A percentile compares a stretch with the other conserved stretches of the same genome.
phyloP scores from a whole-genome alignment of 371 early-diverging fungal species.

The Gilbertella persicaria region DNA sequence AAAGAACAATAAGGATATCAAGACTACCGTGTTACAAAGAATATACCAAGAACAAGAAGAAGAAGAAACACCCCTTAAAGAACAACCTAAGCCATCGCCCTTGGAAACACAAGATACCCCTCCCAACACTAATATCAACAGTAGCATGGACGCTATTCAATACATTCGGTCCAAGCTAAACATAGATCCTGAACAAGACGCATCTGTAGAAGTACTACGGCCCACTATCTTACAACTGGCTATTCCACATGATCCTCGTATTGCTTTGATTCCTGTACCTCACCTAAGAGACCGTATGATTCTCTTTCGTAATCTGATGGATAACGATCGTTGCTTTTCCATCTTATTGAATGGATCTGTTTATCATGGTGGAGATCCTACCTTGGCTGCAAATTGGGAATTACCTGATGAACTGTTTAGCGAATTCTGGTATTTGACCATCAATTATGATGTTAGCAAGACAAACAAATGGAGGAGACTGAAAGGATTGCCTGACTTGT shows the following conservation, averaged over 20 bases:
- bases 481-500: conserved; percentile 33
- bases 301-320: conserved; percentile 49
- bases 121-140: too few species aligned
- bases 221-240: conserved; percentile 36
- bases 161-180: conserved; percentile 32
- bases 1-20: conserved; percentile 22
- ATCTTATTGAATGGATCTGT: conserved; percentile 47
- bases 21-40: conserved; percentile 22
- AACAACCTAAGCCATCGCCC: too few species aligned
- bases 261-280: conserved; percentile 54
- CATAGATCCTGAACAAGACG: neutral
- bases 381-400: conserved; percentile 56
- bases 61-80: neutral
- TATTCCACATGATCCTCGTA: conserved; percentile 57
- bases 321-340: conserved; percentile 52
- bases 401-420: conserved; percentile 51
- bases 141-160: conserved; percentile 38
- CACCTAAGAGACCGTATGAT: conserved; percentile 62
- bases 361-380: conserved; percentile 55
- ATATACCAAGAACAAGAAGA: too few species aligned
- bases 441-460: conserved; percentile 29
- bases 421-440: conserved; percentile 46
- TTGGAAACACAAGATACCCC: too few species aligned
- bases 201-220: conserved; percentile 12
- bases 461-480: conserved; percentile 36